Percentiles rank a stretch among this genome's conserved stretches.
Conservation (phyloP, 345 rosid species). For the Corymbia maculata region DNA sequence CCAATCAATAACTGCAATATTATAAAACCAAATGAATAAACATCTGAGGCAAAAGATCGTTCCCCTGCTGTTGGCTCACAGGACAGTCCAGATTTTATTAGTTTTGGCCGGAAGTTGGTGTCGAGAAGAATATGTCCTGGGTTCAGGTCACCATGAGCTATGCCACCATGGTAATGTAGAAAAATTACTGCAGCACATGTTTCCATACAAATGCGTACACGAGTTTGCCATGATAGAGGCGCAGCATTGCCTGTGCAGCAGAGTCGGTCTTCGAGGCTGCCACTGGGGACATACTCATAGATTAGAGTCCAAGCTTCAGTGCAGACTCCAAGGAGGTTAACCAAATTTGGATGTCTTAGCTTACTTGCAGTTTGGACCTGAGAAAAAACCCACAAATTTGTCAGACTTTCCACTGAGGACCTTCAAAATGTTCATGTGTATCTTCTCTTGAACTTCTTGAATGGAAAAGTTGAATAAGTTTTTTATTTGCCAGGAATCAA, state of each 20-base stretch:
- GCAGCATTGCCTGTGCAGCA: constrained; percentile 55
- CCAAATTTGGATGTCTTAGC: constrained; percentile 76
- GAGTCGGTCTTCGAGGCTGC: constrained; percentile 86
- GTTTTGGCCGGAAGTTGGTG: constrained; percentile 50
- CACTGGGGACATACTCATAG: constrained; percentile 72
- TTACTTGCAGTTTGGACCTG: constrained; percentile 70
- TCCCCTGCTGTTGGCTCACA: constrained; percentile 10
- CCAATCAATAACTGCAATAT: constrained; percentile 66
- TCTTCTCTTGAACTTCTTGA: background rate
- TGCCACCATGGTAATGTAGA: constrained; percentile 67
- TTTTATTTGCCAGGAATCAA: background rate
- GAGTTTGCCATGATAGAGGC: constrained; percentile 77
- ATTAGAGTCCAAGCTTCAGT: constrained; percentile 69
- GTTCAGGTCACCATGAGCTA: constrained; percentile 79
- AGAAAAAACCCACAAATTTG: background rate
- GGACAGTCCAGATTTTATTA: constrained; percentile 69
- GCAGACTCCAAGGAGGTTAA: constrained; percentile 71
- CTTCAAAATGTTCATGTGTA: background rate
- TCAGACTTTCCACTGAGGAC: background rate
- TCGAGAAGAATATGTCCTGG: constrained; percentile 76
- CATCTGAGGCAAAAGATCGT: constrained; percentile 40
- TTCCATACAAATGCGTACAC: constrained; percentile 67
- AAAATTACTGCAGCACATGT: constrained; percentile 63
- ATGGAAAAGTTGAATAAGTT: background rate
- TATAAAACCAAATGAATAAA: constrained; percentile 71